Evolutionary conservation across 306 rosid species (phyloP), one percentile per base, ranked within the genome.

Genomic region (Rosa rugosa): DNA sequence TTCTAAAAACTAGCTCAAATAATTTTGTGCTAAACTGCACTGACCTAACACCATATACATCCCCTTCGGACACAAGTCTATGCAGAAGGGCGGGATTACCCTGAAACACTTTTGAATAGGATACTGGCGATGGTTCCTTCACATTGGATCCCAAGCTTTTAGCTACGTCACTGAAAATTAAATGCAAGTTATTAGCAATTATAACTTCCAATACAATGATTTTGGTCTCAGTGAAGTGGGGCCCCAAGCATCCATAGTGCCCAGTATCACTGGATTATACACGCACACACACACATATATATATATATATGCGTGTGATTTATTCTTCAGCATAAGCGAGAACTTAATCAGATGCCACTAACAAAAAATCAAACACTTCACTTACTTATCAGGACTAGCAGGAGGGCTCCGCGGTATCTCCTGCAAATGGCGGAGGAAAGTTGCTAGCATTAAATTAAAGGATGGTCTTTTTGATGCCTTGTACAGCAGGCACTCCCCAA

Each of bases 401-500:
- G 96, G 95, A 82, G 97, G 92, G 77, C 98, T 93, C 64, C 91
- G 91, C 0, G 99, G 99, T 81, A 95, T 89, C 88, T 93, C 99
- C 80, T 90, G 97, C 87, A 95, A 89, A 91, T 93, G 90, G 75
- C 88, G 99, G 81, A 95, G 97, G 80, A 95, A 95, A 77, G 86
- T 90, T 76, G 98, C 92, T 56, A 95, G 79, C 94, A 95, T 95
- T 65, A 93, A 91, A 80, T 77, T 91, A 80, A 95, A 95, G 66
- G 94, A 90, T 50, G 99, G 99, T 77, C 99, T 89, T 90, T 78
- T 90, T 54, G 97, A 79, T 67, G 98, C 90, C 85, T 93, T 95
- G 91, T 91, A 93, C 83, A 91, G 98, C 88, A 95, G 84, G 87
- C 99, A 95, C 84, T 95, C 99, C 49, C 99, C 99, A 77, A 95